Conservation (phyloP, 208 protist genomes). For the Trypanosoma lewisi region DNA sequence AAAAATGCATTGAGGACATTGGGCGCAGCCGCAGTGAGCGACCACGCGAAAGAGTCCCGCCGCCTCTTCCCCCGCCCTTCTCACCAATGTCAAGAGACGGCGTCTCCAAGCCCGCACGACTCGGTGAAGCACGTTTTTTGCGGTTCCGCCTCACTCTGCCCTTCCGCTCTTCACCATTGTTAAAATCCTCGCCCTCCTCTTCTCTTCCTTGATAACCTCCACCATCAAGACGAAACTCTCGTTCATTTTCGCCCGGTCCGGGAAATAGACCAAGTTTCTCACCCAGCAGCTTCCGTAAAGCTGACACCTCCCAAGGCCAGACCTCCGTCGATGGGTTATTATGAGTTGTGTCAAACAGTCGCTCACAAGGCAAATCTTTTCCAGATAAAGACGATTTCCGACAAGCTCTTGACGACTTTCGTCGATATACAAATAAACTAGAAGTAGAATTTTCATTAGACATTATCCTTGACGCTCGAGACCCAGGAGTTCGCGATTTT, state of each 20-base stretch:
- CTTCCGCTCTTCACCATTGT: neutral
- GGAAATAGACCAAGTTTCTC: constrained; percentile 20
- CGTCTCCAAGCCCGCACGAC: too few species aligned
- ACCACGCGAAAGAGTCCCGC: too few species aligned
- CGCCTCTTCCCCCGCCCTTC: too few species aligned
- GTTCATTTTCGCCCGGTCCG: neutral
- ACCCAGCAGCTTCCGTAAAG: constrained; percentile 20
- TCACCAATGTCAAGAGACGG: too few species aligned
- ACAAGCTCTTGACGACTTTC: neutral
- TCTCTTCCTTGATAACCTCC: neutral
- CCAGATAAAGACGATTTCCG: neutral
- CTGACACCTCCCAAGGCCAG: constrained; percentile 25
- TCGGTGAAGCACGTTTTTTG: neutral
- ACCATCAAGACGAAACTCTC: constrained; percentile 9
- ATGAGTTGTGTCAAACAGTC: neutral
- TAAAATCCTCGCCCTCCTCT: neutral
- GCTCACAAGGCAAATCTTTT: neutral
- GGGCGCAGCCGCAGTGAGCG: neutral
- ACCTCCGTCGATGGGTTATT: neutral
- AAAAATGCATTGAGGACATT: neutral
- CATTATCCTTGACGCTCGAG: neutral
- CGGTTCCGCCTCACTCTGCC: neutral
- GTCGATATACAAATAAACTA: neutral
- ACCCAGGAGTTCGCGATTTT: neutral
- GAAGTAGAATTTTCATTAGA: neutral